A percentile compares a stretch with the other conserved stretches of the same genome.
phyloP scores from a whole-genome alignment of 169 alveolate species.

The Plasmodium berghei region DNA sequence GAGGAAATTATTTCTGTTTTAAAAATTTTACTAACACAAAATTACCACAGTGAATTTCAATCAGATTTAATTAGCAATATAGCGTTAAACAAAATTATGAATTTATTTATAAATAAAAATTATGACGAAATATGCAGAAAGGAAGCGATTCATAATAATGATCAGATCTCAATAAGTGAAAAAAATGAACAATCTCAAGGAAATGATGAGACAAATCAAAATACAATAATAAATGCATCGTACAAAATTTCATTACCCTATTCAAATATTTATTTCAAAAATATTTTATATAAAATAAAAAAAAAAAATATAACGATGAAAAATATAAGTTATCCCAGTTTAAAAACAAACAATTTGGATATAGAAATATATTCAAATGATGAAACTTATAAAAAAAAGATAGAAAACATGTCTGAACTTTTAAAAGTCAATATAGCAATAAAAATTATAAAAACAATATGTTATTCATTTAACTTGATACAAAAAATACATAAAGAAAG shows the following conservation, averaged over 20 bases:
- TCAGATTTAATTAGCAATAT: conserved; percentile 1
- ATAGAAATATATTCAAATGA: conserved; percentile 20
- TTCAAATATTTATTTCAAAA: conserved; percentile 7
- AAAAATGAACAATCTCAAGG: not conserved
- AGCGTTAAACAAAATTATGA: conserved; percentile 5
- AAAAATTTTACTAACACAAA: not conserved
- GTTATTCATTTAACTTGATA: conserved; percentile 38
- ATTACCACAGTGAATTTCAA: conserved; percentile 11
- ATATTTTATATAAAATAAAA: conserved; percentile 14
- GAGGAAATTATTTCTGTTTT: conserved; percentile 15
- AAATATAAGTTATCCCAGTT: conserved; percentile 16
- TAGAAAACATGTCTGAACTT: conserved; percentile 38
- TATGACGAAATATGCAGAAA: too few relatives aligned
- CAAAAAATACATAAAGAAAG: conserved; percentile 51
- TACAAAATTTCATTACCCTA: not conserved
- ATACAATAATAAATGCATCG: not conserved
- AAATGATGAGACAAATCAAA: not conserved
- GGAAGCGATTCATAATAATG: not conserved
- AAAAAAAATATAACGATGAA: conserved; percentile 21
- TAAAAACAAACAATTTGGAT: not conserved
- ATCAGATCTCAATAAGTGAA: not conserved
- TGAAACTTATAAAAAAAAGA: conserved; percentile 4
- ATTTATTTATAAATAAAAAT: not conserved
- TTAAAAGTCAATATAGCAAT: conserved; percentile 36
- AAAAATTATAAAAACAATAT: conserved; percentile 41